Evolutionary conservation across 306 rosid genomes (phyloP).

Genomic region (Quercus ilex): DNA sequence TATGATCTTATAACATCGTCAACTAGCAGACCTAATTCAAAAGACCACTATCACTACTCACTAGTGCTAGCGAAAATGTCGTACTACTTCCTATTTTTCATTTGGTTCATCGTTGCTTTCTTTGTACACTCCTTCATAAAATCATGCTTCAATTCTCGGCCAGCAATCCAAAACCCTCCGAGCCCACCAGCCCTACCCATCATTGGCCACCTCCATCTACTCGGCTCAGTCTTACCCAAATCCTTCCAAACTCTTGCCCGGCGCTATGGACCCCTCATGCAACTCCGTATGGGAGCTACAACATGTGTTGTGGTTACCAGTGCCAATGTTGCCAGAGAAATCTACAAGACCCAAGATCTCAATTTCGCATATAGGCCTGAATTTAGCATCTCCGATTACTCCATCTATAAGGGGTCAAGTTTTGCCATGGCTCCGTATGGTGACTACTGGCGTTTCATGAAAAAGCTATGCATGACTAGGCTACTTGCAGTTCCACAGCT

Average conservation of each 20-base stretch:
- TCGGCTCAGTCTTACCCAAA: conserved; percentile 47
- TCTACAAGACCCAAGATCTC: conserved; percentile 50
- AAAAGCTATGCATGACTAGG: conserved; percentile 47
- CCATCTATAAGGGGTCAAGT: conserved; percentile 36
- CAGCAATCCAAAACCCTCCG: conserved; percentile 6
- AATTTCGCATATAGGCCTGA: conserved; percentile 46
- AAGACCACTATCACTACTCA: too few species aligned
- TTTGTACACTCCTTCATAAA: too few species aligned
- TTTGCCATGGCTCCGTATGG: conserved; percentile 56
- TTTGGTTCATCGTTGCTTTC: too few species aligned
- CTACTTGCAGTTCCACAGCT: conserved; percentile 45
- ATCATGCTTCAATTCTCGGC: too few species aligned
- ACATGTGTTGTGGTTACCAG: conserved; percentile 45
- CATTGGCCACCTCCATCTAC: conserved; percentile 44
- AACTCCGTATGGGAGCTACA: conserved; percentile 53
- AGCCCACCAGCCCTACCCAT: conserved; percentile 37
- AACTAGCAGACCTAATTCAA: too few species aligned
- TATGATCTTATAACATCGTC: too few species aligned
- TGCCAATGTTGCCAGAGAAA: conserved; percentile 45
- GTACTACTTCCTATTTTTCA: too few species aligned
- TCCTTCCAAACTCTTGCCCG: conserved; percentile 50
- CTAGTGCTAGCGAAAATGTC: too few species aligned
- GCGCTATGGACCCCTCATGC: conserved; percentile 50
- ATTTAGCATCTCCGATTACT: conserved; percentile 42
- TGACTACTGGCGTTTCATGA: conserved; percentile 66